Conservation (phyloP, 306 rosid genomes). For the Trifolium subterraneum region DNA sequence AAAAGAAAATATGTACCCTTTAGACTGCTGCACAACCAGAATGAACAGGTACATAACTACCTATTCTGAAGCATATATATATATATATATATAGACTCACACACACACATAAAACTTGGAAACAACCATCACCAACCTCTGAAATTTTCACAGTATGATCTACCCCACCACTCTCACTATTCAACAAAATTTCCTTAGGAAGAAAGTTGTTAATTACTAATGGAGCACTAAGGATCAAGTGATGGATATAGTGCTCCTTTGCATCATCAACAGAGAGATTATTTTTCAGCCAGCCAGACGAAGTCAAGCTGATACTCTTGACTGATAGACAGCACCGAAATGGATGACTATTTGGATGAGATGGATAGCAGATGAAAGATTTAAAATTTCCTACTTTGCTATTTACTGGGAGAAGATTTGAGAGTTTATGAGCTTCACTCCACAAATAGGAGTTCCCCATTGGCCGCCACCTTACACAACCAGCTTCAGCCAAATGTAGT, state of each 20-base stretch:
- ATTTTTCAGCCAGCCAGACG: conserved; percentile 54
- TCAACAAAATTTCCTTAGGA: conserved; percentile 71
- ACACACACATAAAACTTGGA: not conserved
- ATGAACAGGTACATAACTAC: conserved; percentile 11
- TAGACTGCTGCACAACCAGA: conserved; percentile 16
- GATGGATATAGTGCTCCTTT: conserved; percentile 68
- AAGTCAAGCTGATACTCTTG: conserved; percentile 65
- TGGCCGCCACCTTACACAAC: conserved; percentile 93
- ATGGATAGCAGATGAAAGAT: conserved; percentile 89
- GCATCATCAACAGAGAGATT: conserved; percentile 48
- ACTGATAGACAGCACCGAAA: conserved; percentile 91
- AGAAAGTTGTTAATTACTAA: conserved; percentile 76
- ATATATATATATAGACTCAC: not conserved
- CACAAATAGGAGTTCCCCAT: conserved; percentile 82
- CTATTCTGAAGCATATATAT: conserved; percentile 1
- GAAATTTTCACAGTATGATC: conserved; percentile 62
- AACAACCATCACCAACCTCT: conserved; percentile 68
- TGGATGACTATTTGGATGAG: conserved; percentile 82
- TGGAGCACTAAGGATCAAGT: conserved; percentile 78
- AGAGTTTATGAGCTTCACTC: conserved; percentile 89
- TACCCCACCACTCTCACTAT: conserved; percentile 78
- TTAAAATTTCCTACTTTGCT: conserved; percentile 75
- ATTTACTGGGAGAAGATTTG: conserved; percentile 73
- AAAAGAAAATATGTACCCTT: conserved; percentile 36
- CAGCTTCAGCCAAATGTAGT: conserved; percentile 93